phyloP scores from a whole-genome alignment of 192 early-diverging fungal genomes.

The Coemansia sp. region DNA sequence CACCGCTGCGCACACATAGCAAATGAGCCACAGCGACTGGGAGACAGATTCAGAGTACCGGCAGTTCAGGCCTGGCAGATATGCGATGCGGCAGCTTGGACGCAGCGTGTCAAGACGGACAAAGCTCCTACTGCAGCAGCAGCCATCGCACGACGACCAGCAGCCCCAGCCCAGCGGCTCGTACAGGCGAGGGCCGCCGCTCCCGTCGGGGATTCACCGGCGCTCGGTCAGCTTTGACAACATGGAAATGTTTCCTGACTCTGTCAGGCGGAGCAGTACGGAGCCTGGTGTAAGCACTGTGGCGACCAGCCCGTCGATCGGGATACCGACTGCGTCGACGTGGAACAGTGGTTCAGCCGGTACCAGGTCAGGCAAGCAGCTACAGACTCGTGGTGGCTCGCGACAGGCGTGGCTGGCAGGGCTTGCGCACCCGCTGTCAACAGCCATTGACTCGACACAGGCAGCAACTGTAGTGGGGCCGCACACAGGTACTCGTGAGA shows the following conservation, averaged over 20 bases:
- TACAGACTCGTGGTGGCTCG: too few relatives aligned
- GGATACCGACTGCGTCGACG: conserved; percentile 30
- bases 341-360: conserved; percentile 39
- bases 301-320: not conserved
- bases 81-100: conserved; percentile 45
- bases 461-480: too few relatives aligned
- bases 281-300: conserved; percentile 15
- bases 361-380: conserved; percentile 5
- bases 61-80: conserved; percentile 38
- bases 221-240: conserved; percentile 52
- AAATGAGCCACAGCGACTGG: conserved; percentile 38
- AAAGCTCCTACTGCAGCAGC: conserved; percentile 17
- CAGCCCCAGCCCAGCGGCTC: not conserved
- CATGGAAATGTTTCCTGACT: conserved; percentile 24
- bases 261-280: conserved; percentile 34
- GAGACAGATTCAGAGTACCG: conserved; percentile 48
- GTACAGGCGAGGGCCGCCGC: conserved; percentile 32
- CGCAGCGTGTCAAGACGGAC: conserved; percentile 45
- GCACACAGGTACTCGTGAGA: conserved; percentile 23
- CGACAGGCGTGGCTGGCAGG: conserved; percentile 38
- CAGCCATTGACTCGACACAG: conserved; percentile 6
- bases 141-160: not conserved
- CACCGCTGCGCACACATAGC: not conserved
- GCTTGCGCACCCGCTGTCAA: conserved; percentile 37
- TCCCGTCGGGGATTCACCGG: conserved; percentile 46